Evolutionary conservation across 345 rosid genomes (phyloP).

Genomic region (Hirschfeldia incana): DNA sequence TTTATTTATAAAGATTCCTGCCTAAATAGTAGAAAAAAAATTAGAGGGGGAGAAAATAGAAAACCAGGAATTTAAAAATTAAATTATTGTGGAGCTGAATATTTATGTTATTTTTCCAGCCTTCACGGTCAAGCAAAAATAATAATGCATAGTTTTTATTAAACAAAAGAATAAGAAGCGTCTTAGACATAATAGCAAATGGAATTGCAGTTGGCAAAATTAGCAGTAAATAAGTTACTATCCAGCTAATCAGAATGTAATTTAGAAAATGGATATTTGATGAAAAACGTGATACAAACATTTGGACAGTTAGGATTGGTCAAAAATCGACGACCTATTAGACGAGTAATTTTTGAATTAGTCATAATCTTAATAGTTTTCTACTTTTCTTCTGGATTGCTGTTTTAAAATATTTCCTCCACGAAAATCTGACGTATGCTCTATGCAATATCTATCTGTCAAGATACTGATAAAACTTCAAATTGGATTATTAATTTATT

Average conservation of each 20-base stretch:
- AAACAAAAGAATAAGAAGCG: background rate
- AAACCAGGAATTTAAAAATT: background rate
- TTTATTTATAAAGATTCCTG: constrained; percentile 14
- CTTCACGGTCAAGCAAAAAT: background rate
- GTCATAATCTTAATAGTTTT: background rate
- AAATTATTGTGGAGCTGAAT: background rate
- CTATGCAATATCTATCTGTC: constrained; percentile 18
- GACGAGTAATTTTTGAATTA: background rate
- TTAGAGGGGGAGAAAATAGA: background rate
- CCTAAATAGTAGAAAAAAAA: background rate
- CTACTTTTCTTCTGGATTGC: background rate
- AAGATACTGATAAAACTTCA: constrained; percentile 21
- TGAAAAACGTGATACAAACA: background rate
- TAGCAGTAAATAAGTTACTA: background rate
- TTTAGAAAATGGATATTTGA: background rate
- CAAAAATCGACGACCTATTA: background rate
- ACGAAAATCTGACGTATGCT: constrained; percentile 25
- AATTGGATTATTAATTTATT: background rate
- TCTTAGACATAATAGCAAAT: background rate
- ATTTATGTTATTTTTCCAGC: background rate
- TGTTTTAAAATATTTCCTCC: background rate
- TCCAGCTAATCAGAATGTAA: background rate
- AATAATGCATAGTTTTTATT: background rate
- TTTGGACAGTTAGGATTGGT: background rate
- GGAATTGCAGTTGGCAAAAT: background rate